Base-by-base conservation (phyloP, 1,284 basidiomycete species). In the Fomitopsis pinicola region DNA sequence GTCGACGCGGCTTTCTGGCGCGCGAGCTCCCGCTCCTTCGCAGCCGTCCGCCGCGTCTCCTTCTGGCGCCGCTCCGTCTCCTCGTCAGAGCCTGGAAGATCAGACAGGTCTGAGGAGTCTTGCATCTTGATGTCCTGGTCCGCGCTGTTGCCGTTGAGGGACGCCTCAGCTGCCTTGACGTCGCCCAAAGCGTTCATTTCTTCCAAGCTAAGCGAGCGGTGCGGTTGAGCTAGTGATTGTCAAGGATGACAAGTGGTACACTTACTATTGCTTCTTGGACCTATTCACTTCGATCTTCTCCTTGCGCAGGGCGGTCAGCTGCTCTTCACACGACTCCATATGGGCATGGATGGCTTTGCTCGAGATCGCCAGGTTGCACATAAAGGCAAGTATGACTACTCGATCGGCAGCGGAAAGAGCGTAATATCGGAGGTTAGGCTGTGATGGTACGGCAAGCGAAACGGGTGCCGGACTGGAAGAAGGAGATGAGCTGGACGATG, bases 221-320 rank as follows among this genome's bases (percentile, higher is more conserved):
- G 3, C 12, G 2, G 15, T n/a, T 56, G 58, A 60, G 57, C 44
- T 46, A 62, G 58, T 67, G 35, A 63, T 22, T 44, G 40, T 8
- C 35, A 85, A 93, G 78, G 73, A 95, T 93, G 89, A 82, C 71
- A 50, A 22, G 22, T 33, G 15, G 28, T 48, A 7, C 46, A 33
- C 48, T 50, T 50, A 50, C 48, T 50, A 50, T 50, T 90, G 87
- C 75, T 94, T 95, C 76, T 91, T 90, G 67, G 89, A 82, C 63
- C 96, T 82, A 74, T 95, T 96, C 58, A 96, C 86, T 67, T 99
- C 97, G 42, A 97, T 93, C 74, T 96, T 94, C 74, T 97, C 94
- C 77, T 99, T 99, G 65, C 97, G 80, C 57, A 97, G 80, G 48
- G 95, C 92, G 10, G 97, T 98, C 62, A 99, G 76, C 65, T 91